Conservation (phyloP, 192 early-diverging fungal species). For the Thamnidium elegans region DNA sequence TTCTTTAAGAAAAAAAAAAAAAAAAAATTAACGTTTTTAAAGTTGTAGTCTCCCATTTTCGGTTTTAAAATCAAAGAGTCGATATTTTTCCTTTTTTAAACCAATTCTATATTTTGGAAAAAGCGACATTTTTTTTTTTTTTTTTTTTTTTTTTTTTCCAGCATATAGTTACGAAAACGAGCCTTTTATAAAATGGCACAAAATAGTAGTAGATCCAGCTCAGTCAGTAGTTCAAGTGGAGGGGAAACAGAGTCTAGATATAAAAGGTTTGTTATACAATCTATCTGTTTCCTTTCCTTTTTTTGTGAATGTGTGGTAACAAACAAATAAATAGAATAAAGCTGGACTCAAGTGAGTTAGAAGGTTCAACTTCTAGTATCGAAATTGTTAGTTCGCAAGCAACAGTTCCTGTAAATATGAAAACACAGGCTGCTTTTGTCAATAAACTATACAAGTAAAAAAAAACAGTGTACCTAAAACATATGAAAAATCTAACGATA, state of each 20-base stretch:
- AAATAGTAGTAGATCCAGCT: conserved; percentile 14
- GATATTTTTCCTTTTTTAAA: background rate
- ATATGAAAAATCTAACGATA: background rate
- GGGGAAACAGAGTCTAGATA: background rate
- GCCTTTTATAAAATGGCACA: background rate
- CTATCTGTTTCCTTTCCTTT: background rate
- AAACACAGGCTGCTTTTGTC: conserved; percentile 50
- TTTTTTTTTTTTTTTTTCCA: background rate
- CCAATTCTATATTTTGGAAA: background rate
- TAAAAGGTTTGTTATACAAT: conserved; percentile 3
- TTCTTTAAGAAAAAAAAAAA: too few relatives aligned
- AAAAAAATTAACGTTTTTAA: too few relatives aligned
- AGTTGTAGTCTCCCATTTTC: too few relatives aligned
- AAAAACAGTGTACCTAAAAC: background rate
- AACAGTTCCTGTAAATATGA: conserved; percentile 14
- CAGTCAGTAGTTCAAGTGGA: conserved; percentile 7
- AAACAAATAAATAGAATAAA: conserved; percentile 4
- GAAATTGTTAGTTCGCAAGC: background rate
- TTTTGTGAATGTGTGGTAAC: background rate
- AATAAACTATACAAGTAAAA: conserved; percentile 50
- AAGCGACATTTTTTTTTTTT: background rate
- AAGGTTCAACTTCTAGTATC: background rate
- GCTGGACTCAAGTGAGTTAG: background rate
- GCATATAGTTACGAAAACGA: background rate
- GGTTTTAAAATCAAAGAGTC: too few relatives aligned